Percentiles rank a stretch among this genome's conserved stretches.
Conservation (phyloP, 139 green algal genomes). For the Eudorina sp. region DNA sequence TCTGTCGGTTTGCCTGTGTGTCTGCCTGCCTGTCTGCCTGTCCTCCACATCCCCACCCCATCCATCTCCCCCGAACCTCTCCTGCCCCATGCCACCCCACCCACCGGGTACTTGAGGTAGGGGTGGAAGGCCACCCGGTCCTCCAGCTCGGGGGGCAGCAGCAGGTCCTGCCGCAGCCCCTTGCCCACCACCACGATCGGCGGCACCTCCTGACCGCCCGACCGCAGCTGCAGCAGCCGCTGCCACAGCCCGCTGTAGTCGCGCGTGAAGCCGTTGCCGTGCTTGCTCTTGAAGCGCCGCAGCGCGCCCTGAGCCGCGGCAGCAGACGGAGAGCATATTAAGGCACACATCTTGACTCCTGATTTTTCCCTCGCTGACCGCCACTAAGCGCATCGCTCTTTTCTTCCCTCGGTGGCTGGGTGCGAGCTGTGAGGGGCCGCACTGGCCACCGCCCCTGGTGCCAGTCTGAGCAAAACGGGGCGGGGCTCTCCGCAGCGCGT, state of each 20-base stretch:
- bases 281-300: constrained; percentile 49
- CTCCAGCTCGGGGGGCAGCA: constrained; percentile 48
- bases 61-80: neutral
- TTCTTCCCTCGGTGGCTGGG: too few relatives aligned
- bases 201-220: neutral
- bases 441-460: too few relatives aligned
- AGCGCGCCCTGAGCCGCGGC: constrained; percentile 54
- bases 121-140: constrained; percentile 39
- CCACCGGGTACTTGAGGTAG: constrained; percentile 47
- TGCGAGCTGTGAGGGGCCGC: too few relatives aligned
- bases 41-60: neutral
- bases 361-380: too few relatives aligned
- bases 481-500: too few relatives aligned
- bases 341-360: too few relatives aligned
- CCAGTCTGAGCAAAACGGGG: too few relatives aligned
- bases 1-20: too few relatives aligned
- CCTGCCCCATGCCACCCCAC: neutral
- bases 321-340: too few relatives aligned
- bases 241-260: constrained; percentile 56
- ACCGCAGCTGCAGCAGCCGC: constrained; percentile 50
- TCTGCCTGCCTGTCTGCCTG: too few relatives aligned
- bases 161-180: constrained; percentile 45
- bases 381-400: too few relatives aligned
- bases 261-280: constrained; percentile 49
- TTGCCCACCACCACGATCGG: constrained; percentile 57